These are phyloP conservation scores for Oropetium thomaeum DNA, from an alignment of 176 grass and related monocot genomes.

Conservation along the genomic window DNA sequence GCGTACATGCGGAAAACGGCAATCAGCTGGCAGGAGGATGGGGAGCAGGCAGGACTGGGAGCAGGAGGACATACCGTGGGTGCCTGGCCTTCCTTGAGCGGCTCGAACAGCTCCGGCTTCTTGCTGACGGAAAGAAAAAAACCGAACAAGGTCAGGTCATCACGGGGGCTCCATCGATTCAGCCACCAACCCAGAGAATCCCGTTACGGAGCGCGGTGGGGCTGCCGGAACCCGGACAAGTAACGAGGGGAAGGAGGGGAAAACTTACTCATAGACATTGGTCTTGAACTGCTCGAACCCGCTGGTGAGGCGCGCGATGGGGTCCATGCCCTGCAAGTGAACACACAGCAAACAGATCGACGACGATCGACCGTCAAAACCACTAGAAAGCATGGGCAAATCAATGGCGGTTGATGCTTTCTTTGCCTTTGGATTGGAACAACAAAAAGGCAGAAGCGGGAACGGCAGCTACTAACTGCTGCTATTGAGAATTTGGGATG, in stretches of 20 bases:
- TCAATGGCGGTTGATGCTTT: too few species aligned
- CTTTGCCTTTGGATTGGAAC: too few species aligned
- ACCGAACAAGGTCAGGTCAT: neutral
- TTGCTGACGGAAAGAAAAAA: slow-evolving; percentile 50
- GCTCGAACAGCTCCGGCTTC: slow-evolving; percentile 67
- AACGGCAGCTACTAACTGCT: too few species aligned
- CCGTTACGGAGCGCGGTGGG: neutral
- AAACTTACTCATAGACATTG: slow-evolving; percentile 68
- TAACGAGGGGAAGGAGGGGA: neutral
- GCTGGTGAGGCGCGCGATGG: slow-evolving; percentile 56
- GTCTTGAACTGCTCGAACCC: slow-evolving; percentile 86
- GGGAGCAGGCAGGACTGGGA: too few species aligned
- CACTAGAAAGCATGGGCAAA: neutral
- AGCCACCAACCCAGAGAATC: neutral
- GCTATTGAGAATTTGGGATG: neutral
- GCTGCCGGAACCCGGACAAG: neutral
- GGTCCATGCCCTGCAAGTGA: slow-evolving; percentile 62
- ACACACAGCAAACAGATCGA: neutral
- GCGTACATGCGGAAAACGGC: neutral
- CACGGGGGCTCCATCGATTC: too few species aligned
- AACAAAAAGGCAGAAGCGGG: too few species aligned
- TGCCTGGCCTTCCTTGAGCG: slow-evolving; percentile 61
- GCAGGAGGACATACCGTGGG: slow-evolving; percentile 52
- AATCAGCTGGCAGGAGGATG: neutral
- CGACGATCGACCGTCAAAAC: neutral